A percentile compares a stretch with the other conserved stretches of the same genome.
phyloP scores from a whole-genome alignment of 2,329 filamentous ascomycete genomes.

The Alternaria longipes region DNA sequence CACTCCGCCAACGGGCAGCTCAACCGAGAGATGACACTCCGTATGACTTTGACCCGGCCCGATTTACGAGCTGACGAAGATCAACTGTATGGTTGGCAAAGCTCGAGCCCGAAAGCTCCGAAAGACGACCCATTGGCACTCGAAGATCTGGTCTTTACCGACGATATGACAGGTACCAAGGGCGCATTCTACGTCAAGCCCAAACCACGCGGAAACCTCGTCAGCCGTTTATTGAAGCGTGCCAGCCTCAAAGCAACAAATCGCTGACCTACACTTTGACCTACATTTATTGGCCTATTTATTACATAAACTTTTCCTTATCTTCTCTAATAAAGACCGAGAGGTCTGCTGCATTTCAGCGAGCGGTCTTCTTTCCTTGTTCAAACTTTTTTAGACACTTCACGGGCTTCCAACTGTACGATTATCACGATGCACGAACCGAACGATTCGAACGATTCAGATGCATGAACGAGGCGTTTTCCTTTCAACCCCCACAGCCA shows the following conservation, averaged over 20 bases:
- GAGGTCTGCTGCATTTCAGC: conserved; percentile 19
- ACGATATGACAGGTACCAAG: conserved; percentile 57
- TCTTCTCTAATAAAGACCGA: conserved; percentile 4
- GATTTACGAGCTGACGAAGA: conserved; percentile 82
- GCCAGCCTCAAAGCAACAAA: conserved; percentile 42
- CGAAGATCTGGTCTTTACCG: conserved; percentile 60
- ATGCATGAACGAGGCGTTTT: conserved; percentile 38
- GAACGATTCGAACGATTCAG: conserved; percentile 21
- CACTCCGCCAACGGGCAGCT: conserved; percentile 34
- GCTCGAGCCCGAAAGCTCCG: conserved; percentile 23
- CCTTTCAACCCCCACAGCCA: conserved; percentile 10
- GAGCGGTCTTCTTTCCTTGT: conserved; percentile 11
- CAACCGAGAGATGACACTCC: conserved; percentile 90
- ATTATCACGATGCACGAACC: conserved; percentile 19
- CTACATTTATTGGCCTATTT: background rate
- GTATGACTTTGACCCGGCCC: conserved; percentile 92
- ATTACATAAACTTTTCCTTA: background rate
- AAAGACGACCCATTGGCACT: conserved; percentile 65
- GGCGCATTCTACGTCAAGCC: conserved; percentile 58
- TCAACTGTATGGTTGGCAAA: conserved; percentile 75
- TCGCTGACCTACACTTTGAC: conserved; percentile 18
- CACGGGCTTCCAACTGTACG: conserved; percentile 11
- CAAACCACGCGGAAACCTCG: conserved; percentile 45
- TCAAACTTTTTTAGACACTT: conserved; percentile 5
- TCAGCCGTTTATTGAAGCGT: conserved; percentile 49